Evolutionary conservation across 2,329 filamentous ascomycete genomes (phyloP), one percentile per base, ranked within the genome.

Genomic region (Alternaria sp.): DNA sequence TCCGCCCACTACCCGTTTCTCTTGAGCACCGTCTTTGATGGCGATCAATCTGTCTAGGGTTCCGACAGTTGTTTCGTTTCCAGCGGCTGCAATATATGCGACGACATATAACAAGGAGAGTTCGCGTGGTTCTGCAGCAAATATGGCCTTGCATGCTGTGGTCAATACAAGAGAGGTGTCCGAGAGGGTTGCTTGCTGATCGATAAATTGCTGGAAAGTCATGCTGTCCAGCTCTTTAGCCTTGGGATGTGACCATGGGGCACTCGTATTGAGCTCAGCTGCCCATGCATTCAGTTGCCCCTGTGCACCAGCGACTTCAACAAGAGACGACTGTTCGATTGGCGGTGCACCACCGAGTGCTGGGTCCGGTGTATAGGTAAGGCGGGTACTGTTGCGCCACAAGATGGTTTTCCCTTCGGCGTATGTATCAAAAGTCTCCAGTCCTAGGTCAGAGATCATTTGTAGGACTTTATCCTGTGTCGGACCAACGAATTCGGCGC

Each of bases 401-500:
- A 71, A 47, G 5, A 70, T 28, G 2, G 56, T 63, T 3, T 63
- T 43, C 6, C 68, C 69, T 6, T 61, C 44, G 22, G 49, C 57
- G 42, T 71, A 68, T 0, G 60, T 67, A 7, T 54, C 26, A 41
- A 71, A 72, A 4, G 62, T 71, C 6, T 59, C 6, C 2, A 71
- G 46, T 16, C 68, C 68, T 5, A 73, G 36, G 2, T 69, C 65
- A 12, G 59, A 36, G 18, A 71, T 72, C 53, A 69, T 52, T 3
- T 46, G 18, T 1, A 70, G 46, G 0, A 68, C 62, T 42, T 62
- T 62, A 28, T 72, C 65, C 32, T 73, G 65, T 2, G 69, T 72
- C 14, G 66, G 67, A 0, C 70, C 69, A 5, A 73, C 63, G 18
- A 71, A 72, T 20, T 71, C 69, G 22, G 66, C 65, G 3, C 67